These are phyloP conservation scores for button mushroom (Agaricus bisporus) DNA, from an alignment of 768 basidiomycete genomes.

Conservation along the genomic window DNA sequence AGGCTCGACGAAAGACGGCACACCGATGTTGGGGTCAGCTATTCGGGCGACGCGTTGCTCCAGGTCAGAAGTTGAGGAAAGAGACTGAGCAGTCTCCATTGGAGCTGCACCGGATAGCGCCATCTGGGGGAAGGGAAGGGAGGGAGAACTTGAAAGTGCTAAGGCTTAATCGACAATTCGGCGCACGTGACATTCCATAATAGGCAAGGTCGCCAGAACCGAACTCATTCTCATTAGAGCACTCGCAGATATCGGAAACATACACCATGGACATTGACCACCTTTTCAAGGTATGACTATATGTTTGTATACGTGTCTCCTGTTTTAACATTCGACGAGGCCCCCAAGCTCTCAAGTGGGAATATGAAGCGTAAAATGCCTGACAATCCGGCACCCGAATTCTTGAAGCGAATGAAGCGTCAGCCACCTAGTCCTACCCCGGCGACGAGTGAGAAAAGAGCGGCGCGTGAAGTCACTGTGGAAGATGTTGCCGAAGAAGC, in stretches of 20 bases:
- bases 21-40: conserved; percentile 71
- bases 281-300: conserved; percentile 38
- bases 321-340: conserved; percentile 27
- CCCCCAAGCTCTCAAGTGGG: conserved; percentile 59
- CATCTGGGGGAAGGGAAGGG: conserved; percentile 8
- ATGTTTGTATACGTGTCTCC: background rate
- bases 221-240: background rate
- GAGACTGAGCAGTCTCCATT: conserved; percentile 28
- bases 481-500: conserved; percentile 60
- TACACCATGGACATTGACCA: conserved; percentile 43
- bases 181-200: conserved; percentile 9
- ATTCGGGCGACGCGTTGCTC: conserved; percentile 68
- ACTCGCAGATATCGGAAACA: background rate
- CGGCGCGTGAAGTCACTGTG: conserved; percentile 40
- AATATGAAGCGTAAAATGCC: conserved; percentile 71
- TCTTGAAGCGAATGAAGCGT: conserved; percentile 74
- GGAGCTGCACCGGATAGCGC: conserved; percentile 27
- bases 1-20: conserved; percentile 12
- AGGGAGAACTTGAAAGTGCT: conserved; percentile 4
- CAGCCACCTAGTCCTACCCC: conserved; percentile 27
- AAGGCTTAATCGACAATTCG: conserved; percentile 5
- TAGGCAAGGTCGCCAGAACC: background rate
- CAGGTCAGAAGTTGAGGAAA: conserved; percentile 46
- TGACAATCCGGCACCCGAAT: conserved; percentile 72
- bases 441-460: conserved; percentile 14